Base-by-base conservation (phyloP, 164 flowering plant genomes). In the Warburgia ugandensis region DNA sequence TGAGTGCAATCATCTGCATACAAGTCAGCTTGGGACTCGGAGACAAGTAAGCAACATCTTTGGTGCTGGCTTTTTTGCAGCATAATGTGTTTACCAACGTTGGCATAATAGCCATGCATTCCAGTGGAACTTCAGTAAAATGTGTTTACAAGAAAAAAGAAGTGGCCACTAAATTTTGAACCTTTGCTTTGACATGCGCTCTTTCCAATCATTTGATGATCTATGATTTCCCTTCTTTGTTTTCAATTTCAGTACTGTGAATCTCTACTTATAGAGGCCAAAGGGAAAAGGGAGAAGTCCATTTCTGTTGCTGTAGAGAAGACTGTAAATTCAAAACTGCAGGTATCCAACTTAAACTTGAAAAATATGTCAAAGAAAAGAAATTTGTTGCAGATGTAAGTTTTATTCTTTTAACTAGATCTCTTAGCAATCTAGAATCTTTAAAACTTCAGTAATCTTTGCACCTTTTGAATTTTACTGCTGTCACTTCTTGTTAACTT, bases 1-100 rank as follows among this genome's bases (percentile, higher is more conserved):
- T 65, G 99, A 88, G 59, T 88, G 88, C 75, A 86, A 82, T 61
- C 78, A 39, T 56, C 83, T 92, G 65, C 84, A 86, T 42, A 77
- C 91, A 36, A 76, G 77, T 52, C 94, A 86, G 76, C 74, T 86
- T 64, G 89, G 86, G 67, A 71, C 69, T 31, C 96, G 86, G 55
- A 76, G 95, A 78, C 87, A 86, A 64, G 99, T 88, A 63, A 66
- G 80, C 46, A 45, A 39, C 3, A 16, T 39, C 5, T 39, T 6
- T 7, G 1, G 8, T 42, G 27, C 27, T 27, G 5, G 16, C 8
- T n/a, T 6, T 17, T 21, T 21, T 43, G 21, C 8, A n/a, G 20
- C 5, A 21, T 22, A 5, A 43, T 43, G 11, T 39, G 43, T 13
- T 39, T 39, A 39, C 5, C 43, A 16, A 13, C 20, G 16, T 39